Evolutionary conservation across 2,329 filamentous ascomycete genomes (phyloP).

Genomic region (Trichoderma cornu-damae): DNA sequence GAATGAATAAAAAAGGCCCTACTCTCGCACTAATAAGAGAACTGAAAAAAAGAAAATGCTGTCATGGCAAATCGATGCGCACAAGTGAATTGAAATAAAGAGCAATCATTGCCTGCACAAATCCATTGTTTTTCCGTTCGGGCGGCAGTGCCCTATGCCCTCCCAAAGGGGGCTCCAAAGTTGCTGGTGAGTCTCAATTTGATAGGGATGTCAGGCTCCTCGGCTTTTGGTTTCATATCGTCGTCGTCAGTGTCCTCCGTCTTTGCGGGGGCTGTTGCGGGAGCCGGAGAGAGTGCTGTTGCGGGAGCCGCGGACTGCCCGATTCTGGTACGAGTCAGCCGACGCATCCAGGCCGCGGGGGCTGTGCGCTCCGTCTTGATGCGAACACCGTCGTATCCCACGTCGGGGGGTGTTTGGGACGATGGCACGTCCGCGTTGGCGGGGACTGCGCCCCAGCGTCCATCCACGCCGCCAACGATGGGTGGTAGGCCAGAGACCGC

Average conservation of each 20-base stretch:
- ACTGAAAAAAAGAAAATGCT: background rate
- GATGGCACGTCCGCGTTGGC: constrained; percentile 13
- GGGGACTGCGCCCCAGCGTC: constrained; percentile 21
- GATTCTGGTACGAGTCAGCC: background rate
- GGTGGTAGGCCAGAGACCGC: background rate
- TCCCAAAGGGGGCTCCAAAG: constrained; percentile 45
- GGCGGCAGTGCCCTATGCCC: constrained; percentile 1
- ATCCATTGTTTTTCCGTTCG: background rate
- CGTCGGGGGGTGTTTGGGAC: background rate
- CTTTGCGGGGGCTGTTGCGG: too few relatives aligned
- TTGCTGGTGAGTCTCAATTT: constrained; percentile 43
- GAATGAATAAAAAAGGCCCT: background rate
- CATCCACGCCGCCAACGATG: constrained; percentile 24
- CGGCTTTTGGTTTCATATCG: constrained; percentile 15
- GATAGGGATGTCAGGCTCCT: constrained; percentile 41
- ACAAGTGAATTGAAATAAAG: background rate
- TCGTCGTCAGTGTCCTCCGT: background rate
- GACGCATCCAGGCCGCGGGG: background rate
- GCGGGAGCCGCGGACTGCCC: too few relatives aligned
- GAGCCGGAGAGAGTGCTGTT: too few relatives aligned
- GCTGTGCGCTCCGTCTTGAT: background rate
- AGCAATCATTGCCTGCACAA: background rate
- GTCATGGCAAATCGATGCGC: background rate
- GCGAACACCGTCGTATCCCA: background rate
- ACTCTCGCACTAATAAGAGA: background rate